A percentile compares a stretch with the other conserved stretches of the same genome.
Evolutionary conservation across 805 yeast genomes (phyloP).

Genomic region (Teunomyces panamensis): DNA sequence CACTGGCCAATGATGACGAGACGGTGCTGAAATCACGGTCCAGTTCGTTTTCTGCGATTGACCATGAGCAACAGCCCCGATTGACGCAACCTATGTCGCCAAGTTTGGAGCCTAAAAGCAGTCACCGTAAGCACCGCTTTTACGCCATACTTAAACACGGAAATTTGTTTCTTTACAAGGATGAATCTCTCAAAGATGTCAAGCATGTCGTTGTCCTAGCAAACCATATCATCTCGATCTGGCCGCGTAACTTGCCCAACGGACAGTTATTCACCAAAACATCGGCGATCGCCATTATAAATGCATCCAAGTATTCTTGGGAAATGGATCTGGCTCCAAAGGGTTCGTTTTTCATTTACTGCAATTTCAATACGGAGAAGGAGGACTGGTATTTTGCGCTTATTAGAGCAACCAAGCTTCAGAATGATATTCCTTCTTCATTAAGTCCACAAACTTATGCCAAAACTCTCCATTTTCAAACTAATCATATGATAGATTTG

Average conservation of each 20-base stretch:
- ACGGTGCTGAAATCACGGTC: constrained; percentile 7
- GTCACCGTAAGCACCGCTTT: constrained; percentile 54
- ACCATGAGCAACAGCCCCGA: not conserved
- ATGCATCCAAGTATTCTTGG: constrained; percentile 12
- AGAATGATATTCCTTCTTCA: constrained; percentile 8
- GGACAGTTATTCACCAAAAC: constrained; percentile 77
- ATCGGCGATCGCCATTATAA: constrained; percentile 73
- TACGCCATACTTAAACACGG: constrained; percentile 82
- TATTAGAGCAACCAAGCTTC: constrained; percentile 57
- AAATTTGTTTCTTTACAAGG: constrained; percentile 78
- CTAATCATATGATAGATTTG: constrained; percentile 67
- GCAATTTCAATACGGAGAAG: constrained; percentile 75
- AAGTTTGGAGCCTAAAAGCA: constrained; percentile 12
- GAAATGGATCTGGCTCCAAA: constrained; percentile 25
- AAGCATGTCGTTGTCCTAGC: constrained; percentile 77
- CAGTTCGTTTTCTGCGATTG: constrained; percentile 8
- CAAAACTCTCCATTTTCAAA: constrained; percentile 65
- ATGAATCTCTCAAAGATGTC: constrained; percentile 60
- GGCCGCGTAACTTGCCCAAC: constrained; percentile 80
- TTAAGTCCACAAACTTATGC: constrained; percentile 61
- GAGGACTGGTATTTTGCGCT: constrained; percentile 93
- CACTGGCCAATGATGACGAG: constrained; percentile 5
- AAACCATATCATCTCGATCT: constrained; percentile 66
- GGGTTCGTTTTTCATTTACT: constrained; percentile 58
- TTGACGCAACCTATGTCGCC: not conserved